Percentiles rank a stretch among this genome's conserved stretches.
phyloP scores from a whole-genome alignment of 2,329 filamentous ascomycete genomes.

The Nigrograna mackinnonii region DNA sequence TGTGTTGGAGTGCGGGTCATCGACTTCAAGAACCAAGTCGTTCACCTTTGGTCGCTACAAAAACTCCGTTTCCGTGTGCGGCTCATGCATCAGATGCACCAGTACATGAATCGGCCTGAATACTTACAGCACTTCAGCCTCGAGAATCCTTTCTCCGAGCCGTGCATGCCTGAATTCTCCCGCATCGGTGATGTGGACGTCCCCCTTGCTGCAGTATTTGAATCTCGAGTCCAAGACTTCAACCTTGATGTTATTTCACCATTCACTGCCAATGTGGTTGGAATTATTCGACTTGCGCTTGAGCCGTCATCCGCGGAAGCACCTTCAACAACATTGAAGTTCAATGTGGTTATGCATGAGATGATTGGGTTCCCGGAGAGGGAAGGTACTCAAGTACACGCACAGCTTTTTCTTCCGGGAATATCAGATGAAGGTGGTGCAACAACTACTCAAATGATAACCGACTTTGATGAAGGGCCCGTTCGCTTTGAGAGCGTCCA shows the following conservation, averaged over 20 bases:
- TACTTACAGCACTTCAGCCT: slow-evolving; percentile 91
- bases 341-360: slow-evolving; percentile 98
- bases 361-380: slow-evolving; percentile 92
- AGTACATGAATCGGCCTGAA: slow-evolving; percentile 93
- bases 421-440: slow-evolving; percentile 83
- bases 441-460: slow-evolving; percentile 93
- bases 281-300: slow-evolving; percentile 85
- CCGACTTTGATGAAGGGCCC: slow-evolving; percentile 88
- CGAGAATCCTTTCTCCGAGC: slow-evolving; percentile 90
- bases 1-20: slow-evolving; percentile 89
- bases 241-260: slow-evolving; percentile 87
- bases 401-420: slow-evolving; percentile 92
- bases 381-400: slow-evolving; percentile 94
- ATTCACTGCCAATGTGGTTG: slow-evolving; percentile 87
- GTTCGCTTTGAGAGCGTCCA: slow-evolving; percentile 97
- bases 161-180: slow-evolving; percentile 89
- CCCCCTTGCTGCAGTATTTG: slow-evolving; percentile 88
- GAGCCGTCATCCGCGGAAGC: slow-evolving; percentile 93
- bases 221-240: slow-evolving; percentile 93
- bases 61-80: slow-evolving; percentile 87
- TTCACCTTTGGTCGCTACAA: slow-evolving; percentile 92
- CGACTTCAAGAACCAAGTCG: slow-evolving; percentile 83
- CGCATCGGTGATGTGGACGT: slow-evolving; percentile 92
- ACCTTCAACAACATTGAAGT: slow-evolving; percentile 90
- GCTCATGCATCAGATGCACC: slow-evolving; percentile 94